Evolutionary conservation across 352 stramenopile genomes (phyloP), one percentile per base, ranked within the genome.

Genomic region (Pythium scleroteichum): DNA sequence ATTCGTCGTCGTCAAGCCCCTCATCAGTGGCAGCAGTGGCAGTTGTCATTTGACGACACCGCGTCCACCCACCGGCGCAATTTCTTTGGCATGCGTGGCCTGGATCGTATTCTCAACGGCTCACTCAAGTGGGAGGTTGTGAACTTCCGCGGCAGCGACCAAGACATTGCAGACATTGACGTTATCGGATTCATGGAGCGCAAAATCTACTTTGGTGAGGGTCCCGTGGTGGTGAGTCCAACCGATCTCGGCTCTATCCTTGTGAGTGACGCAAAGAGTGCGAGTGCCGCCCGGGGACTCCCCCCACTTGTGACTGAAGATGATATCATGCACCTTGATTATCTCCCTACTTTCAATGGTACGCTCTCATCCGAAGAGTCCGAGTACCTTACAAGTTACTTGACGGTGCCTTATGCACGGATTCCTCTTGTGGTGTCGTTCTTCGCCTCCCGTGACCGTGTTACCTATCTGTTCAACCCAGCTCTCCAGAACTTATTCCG

Each of bases 351-450:
- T 0, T 99, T 99, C 71, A 92, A 96, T 45, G 87, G 96, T 44
- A 96, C 97, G 22, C 76, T 99, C n/a, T 96, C 90, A 13, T 85
- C 94, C 20, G 94, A 98, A 53, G 97, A 99, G 65, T 97, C 93
- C 0, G 97, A 99, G 74, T 95, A 98, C 12, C 91, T 99, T 54
- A 89, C 99, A 59, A 97, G 98, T 67, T 99, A 99, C 71, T 85
- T 99, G 53, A 99, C 97, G 5, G 97, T 98, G 9, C 97, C 97
- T 27, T 99, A 99, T 66, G 92, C 98, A 27, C 73, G 97, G 20
- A 99, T 99, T 64, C 97, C 97, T 32, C 82, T 99, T 5, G 87
- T 99, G 27, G 71, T 98, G 9, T 94, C 98, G 44, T 99, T 99
- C 61, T 99, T 99, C 59, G 88, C 96, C 7, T 95, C 85, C 13